Conservation (phyloP, 768 basidiomycete genomes). For the Lepiota brunneoincarnata region DNA sequence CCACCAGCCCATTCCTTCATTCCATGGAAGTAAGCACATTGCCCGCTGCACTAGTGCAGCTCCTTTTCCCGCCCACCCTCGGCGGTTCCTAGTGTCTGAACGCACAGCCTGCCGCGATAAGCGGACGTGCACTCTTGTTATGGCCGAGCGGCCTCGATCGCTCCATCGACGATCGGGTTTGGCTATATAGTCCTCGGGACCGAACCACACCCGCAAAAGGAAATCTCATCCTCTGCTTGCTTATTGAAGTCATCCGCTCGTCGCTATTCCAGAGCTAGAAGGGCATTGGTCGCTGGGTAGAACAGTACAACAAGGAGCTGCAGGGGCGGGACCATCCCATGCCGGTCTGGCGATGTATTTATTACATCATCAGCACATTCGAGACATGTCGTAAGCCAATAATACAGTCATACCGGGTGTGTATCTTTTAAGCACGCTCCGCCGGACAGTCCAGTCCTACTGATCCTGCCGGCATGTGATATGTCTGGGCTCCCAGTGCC, state of each 20-base stretch:
- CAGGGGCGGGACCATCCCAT: neutral
- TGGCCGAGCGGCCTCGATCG: neutral
- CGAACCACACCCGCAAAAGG: neutral
- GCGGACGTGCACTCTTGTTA: neutral
- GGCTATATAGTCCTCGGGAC: neutral
- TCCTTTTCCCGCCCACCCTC: neutral
- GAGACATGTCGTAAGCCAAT: slow-evolving; percentile 9
- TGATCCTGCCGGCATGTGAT: slow-evolving; percentile 26
- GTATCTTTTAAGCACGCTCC: neutral
- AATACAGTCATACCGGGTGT: slow-evolving; percentile 11
- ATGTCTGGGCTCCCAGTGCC: slow-evolving; percentile 53
- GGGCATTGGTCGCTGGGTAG: neutral
- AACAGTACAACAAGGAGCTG: neutral
- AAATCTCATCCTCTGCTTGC: neutral
- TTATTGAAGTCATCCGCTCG: neutral
- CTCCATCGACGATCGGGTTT: neutral
- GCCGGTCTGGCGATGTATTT: neutral
- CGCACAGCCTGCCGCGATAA: neutral
- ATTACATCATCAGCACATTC: slow-evolving; percentile 2
- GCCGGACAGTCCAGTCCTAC: neutral
- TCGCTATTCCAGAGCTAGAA: neutral
- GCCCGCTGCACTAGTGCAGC: neutral
- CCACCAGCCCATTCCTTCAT: neutral
- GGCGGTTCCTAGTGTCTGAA: neutral
- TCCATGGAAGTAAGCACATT: neutral